Percentiles rank a stretch among this genome's conserved stretches.
These are phyloP conservation scores for Danielia reshetovae DNA, from an alignment of 805 yeast species.

Conservation along the genomic window DNA sequence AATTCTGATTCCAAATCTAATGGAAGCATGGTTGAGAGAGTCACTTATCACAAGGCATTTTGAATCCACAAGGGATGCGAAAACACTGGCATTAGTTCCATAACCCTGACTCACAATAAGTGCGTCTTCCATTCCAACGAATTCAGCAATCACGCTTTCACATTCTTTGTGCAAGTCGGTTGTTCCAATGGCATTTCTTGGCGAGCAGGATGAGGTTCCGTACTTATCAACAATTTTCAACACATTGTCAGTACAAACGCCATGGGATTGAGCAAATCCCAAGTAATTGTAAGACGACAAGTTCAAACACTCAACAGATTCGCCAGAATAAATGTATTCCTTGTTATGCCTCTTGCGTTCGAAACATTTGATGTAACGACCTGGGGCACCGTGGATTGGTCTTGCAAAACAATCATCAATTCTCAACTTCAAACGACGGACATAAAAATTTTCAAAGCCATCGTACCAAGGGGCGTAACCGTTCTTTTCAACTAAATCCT, in stretches of 20 bases:
- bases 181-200: slow-evolving; percentile 73
- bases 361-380: slow-evolving; percentile 78
- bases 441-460: slow-evolving; percentile 89
- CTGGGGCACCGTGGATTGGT: slow-evolving; percentile 97
- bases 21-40: slow-evolving; percentile 92
- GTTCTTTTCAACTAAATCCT: slow-evolving; percentile 66
- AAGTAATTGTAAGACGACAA: slow-evolving; percentile 88
- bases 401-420: slow-evolving; percentile 93
- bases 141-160: slow-evolving; percentile 74
- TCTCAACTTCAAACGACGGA: slow-evolving; percentile 85
- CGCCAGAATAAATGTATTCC: slow-evolving; percentile 67
- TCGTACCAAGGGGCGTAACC: slow-evolving; percentile 97
- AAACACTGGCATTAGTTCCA: slow-evolving; percentile 89
- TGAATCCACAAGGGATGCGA: slow-evolving; percentile 76
- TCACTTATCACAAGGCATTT: slow-evolving; percentile 91
- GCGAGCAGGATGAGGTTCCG: slow-evolving; percentile 78
- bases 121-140: slow-evolving; percentile 88
- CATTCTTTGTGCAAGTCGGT: slow-evolving; percentile 69
- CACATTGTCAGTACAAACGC: slow-evolving; percentile 82
- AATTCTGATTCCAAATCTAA: slow-evolving; percentile 88
- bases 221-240: slow-evolving; percentile 56
- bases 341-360: slow-evolving; percentile 70
- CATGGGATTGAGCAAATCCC: slow-evolving; percentile 95
- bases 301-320: slow-evolving; percentile 73
- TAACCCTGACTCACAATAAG: slow-evolving; percentile 90